phyloP scores from a whole-genome alignment of 805 yeast species.

The Kluyveromyces dobzhanskii region DNA sequence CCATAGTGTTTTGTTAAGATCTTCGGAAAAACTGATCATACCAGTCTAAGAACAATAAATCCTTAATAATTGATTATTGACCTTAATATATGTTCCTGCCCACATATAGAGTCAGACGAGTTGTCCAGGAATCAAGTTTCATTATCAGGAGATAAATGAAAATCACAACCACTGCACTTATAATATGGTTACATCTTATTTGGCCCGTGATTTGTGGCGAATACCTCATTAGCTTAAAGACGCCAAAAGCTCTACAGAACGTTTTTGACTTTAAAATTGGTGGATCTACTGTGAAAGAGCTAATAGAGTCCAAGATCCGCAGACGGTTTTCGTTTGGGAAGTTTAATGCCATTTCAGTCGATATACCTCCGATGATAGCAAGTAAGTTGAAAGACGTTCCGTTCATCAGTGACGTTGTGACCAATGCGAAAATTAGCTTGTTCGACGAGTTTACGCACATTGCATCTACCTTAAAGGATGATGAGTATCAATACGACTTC shows the following conservation, averaged over 20 bases:
- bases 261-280: slow-evolving; percentile 39
- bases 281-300: slow-evolving; percentile 31
- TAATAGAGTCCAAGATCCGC: slow-evolving; percentile 37
- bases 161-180: not conserved
- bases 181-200: not conserved
- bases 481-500: slow-evolving; percentile 9
- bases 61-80: too few relatives aligned
- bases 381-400: slow-evolving; percentile 48
- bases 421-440: slow-evolving; percentile 55
- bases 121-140: too few relatives aligned
- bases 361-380: slow-evolving; percentile 41
- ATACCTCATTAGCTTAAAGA: slow-evolving; percentile 46
- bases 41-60: too few relatives aligned
- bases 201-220: slow-evolving; percentile 12
- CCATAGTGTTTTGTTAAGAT: too few relatives aligned
- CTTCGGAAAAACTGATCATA: too few relatives aligned
- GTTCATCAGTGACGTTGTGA: slow-evolving; percentile 57
- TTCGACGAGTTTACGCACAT: slow-evolving; percentile 32
- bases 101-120: too few relatives aligned
- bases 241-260: slow-evolving; percentile 39
- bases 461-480: slow-evolving; percentile 5
- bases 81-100: too few relatives aligned
- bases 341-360: slow-evolving; percentile 64
- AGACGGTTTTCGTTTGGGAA: slow-evolving; percentile 57
- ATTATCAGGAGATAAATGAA: too few relatives aligned